Base-by-base conservation (phyloP, 306 rosid genomes). In the Malus sylvestris region DNA sequence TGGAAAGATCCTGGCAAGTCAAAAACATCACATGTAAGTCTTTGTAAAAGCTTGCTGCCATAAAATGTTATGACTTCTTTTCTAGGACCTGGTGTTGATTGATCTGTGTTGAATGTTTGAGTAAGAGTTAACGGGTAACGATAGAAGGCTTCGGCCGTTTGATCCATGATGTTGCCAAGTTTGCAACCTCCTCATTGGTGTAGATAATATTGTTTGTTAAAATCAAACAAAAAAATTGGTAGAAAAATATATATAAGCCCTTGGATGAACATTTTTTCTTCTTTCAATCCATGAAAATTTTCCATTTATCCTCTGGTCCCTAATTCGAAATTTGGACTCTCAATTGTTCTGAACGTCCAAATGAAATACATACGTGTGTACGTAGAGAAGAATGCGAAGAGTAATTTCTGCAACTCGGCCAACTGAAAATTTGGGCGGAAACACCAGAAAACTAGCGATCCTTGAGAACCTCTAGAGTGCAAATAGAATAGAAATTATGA, bases 1-100 rank as follows among this genome's bases (percentile, higher is more conserved):
- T 81, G 76, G 83, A 86, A 65, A 84, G 84, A 64, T 74, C 76
- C 78, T 71, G 77, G 77, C 81, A 32, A 75, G 72, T 64, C 16
- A 84, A 76, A 66, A 63, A 35, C 67, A 65, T 42, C 60, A 8
- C 61, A 46, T 33, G 51, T 46, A 53, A 59, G 65, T 57, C 33
- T 45, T 42, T 78, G 76, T 75, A 38, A 4, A 45, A 32, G 68
- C 67, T 62, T 67, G 61, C 68, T 40, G 53, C 40, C 15, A 35
- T 33, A 32, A 23, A 38, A 72, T 38, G 72, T 51, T 65, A 49
- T 1, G 59, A 20, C 65, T 70, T 25, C 6, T 30, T 33, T 58
- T 32, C 10, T n/a, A 12, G 1, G 63, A 19, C 30, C 30, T 32
- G 49, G 12, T 33, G 16, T 10, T 20, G 25, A 35, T 66, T 66